Conservation (phyloP, 2,329 filamentous ascomycete species). For the Ophiobolus disseminans region DNA sequence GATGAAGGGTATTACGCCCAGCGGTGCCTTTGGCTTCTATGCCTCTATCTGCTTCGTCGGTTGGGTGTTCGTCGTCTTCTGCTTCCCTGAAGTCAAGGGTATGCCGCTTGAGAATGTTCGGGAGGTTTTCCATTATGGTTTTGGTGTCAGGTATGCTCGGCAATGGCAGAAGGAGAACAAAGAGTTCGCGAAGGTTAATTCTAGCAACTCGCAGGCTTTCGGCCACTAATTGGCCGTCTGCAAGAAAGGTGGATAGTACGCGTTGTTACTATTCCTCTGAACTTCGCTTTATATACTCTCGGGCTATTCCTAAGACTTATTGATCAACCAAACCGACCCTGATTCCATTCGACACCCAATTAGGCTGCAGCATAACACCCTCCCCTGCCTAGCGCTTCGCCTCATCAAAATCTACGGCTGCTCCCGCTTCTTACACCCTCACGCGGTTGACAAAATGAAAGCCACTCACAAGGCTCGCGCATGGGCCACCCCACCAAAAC, state of each 20-base stretch:
- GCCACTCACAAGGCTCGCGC: too few relatives aligned
- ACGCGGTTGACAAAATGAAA: neutral
- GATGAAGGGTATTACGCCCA: constrained; percentile 50
- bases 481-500: neutral
- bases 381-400: too few relatives aligned
- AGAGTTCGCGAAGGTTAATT: constrained; percentile 38
- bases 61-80: constrained; percentile 46
- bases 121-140: constrained; percentile 46
- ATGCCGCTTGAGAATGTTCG: constrained; percentile 47
- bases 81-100: constrained; percentile 47
- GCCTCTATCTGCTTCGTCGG: constrained; percentile 46
- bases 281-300: too few relatives aligned
- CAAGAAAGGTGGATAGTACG: too few relatives aligned
- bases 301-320: too few relatives aligned
- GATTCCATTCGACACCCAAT: too few relatives aligned
- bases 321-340: too few relatives aligned
- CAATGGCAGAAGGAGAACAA: constrained; percentile 50
- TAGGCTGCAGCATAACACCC: too few relatives aligned
- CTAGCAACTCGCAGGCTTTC: constrained; percentile 27
- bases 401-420: too few relatives aligned
- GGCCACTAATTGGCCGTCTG: too few relatives aligned
- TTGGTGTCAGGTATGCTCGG: constrained; percentile 44
- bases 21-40: constrained; percentile 50
- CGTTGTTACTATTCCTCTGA: too few relatives aligned
- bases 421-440: too few relatives aligned